These are phyloP conservation scores for Suillus cothurnatus DNA, from an alignment of 768 basidiomycete genomes.

Conservation along the genomic window DNA sequence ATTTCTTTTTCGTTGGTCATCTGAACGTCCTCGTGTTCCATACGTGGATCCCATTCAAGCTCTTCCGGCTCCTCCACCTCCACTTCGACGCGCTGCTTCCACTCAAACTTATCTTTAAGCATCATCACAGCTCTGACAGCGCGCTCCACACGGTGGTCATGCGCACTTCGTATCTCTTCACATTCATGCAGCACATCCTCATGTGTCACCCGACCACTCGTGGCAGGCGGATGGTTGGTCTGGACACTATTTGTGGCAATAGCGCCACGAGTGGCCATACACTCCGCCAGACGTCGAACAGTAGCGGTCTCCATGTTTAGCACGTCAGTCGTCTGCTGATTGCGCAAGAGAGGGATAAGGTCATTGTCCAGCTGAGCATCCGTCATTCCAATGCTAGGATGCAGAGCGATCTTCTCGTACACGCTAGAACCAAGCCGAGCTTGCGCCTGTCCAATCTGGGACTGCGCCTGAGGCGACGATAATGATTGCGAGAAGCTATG, in stretches of 20 bases:
- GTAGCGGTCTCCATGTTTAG: conserved; percentile 69
- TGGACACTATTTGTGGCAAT: conserved; percentile 47
- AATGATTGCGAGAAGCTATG: conserved; percentile 74
- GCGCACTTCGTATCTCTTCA: conserved; percentile 63
- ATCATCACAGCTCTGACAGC: conserved; percentile 80
- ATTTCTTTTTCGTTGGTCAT: conserved; percentile 15
- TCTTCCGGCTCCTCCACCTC: conserved; percentile 81
- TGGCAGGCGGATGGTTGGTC: conserved; percentile 32
- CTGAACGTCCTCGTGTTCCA: conserved; percentile 24
- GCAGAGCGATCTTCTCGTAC: conserved; percentile 71
- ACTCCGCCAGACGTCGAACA: conserved; percentile 68
- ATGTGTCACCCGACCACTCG: conserved; percentile 35
- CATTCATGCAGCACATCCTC: conserved; percentile 71
- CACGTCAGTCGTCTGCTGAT: conserved; percentile 79
- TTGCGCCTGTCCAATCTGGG: conserved; percentile 18
- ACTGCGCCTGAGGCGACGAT: conserved; percentile 37
- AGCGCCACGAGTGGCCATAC: conserved; percentile 61
- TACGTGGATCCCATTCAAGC: conserved; percentile 66
- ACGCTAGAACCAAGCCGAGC: conserved; percentile 20
- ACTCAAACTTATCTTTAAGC: conserved; percentile 79
- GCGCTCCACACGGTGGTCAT: conserved; percentile 75
- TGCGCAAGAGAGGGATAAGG: conserved; percentile 73
- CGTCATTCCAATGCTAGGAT: conserved; percentile 58
- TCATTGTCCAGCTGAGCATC: conserved; percentile 74
- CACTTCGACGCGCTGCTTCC: conserved; percentile 80